A percentile compares a stretch with the other conserved stretches of the same genome.
These are phyloP conservation scores for Cerrena zonata DNA, from an alignment of 1,284 basidiomycete species.

Conservation along the genomic window DNA sequence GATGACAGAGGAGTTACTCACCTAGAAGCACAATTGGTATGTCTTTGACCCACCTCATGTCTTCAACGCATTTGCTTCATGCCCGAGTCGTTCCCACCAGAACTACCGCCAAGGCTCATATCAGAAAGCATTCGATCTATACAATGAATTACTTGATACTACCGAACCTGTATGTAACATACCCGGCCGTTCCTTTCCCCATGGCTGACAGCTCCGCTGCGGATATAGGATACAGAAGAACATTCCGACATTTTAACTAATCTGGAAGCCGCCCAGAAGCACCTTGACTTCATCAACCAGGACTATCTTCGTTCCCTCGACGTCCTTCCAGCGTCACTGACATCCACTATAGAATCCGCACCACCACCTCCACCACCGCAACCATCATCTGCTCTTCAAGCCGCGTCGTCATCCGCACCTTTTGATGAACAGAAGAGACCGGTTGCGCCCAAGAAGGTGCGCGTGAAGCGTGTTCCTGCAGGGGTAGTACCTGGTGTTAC, in stretches of 20 bases:
- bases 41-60: conserved; percentile 22
- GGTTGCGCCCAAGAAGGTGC: conserved; percentile 41
- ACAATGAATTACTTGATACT: conserved; percentile 72
- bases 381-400: conserved; percentile 30
- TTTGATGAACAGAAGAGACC: conserved; percentile 7
- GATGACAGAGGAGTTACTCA: conserved; percentile 66
- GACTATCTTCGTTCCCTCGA: conserved; percentile 63
- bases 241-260: conserved; percentile 81
- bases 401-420: conserved; percentile 23
- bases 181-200: background rate
- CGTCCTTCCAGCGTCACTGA: conserved; percentile 45
- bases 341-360: conserved; percentile 51
- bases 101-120: conserved; percentile 75
- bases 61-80: background rate
- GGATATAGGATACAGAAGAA: conserved; percentile 70
- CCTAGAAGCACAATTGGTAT: conserved; percentile 79
- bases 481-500: conserved; percentile 71
- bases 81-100: conserved; percentile 31
- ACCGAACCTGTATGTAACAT: conserved; percentile 55
- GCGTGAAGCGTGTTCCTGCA: conserved; percentile 62
- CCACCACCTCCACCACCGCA: conserved; percentile 44
- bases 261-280: conserved; percentile 69
- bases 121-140: conserved; percentile 64
- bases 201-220: conserved; percentile 3
- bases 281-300: conserved; percentile 74